Evolutionary conservation across 192 early-diverging fungal species (phyloP).

Genomic region (Linnemannia exigua): DNA sequence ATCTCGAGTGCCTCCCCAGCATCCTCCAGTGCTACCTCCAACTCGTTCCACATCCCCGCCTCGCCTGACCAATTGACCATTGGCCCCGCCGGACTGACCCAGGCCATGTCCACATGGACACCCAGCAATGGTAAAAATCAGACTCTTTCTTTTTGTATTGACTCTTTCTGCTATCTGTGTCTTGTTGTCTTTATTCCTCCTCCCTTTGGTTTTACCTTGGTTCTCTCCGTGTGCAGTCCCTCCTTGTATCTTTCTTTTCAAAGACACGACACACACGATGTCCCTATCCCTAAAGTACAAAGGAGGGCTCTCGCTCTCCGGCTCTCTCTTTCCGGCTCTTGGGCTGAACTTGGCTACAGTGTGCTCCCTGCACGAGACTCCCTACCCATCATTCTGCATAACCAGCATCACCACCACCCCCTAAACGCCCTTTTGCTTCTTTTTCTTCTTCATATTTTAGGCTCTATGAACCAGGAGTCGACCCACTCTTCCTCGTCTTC

Average conservation of each 20-base stretch:
- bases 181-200: background rate
- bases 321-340: background rate
- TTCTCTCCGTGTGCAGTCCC: background rate
- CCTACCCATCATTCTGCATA: background rate
- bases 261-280: background rate
- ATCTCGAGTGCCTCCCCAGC: constrained; percentile 17
- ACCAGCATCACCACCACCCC: background rate
- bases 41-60: constrained; percentile 43
- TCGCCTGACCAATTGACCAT: constrained; percentile 45
- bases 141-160: background rate
- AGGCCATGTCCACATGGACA: constrained; percentile 46
- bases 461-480: constrained; percentile 16
- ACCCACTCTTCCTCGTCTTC: constrained; percentile 3
- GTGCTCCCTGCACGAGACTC: background rate
- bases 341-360: background rate
- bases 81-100: constrained; percentile 19
- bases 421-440: background rate
- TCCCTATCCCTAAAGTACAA: background rate
- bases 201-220: background rate
- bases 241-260: background rate
- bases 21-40: constrained; percentile 14
- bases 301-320: background rate
- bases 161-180: background rate
- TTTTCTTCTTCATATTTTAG: background rate
- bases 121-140: constrained; percentile 33